Conservation (phyloP, 2,329 filamentous ascomycete species). For the Ophiostoma australiae region DNA sequence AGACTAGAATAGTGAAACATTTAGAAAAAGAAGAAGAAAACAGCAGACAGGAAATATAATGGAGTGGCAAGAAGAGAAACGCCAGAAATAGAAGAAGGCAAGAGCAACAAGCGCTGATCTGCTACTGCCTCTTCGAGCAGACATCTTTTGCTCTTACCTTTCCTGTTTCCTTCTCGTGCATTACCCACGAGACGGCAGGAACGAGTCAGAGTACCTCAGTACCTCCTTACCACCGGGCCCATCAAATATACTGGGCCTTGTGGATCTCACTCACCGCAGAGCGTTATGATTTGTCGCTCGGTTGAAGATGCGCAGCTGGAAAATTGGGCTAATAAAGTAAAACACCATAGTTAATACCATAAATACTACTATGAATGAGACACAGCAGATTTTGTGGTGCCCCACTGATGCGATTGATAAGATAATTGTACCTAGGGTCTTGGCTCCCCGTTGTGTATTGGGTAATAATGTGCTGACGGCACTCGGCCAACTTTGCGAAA, state of each 20-base stretch:
- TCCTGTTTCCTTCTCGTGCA: not conserved
- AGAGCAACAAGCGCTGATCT: not conserved
- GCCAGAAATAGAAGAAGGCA: not conserved
- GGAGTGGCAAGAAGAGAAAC: not conserved
- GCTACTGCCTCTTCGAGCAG: not conserved
- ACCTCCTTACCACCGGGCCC: conserved; percentile 16
- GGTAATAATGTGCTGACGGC: not conserved
- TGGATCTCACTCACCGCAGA: not conserved
- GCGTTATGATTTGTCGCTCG: conserved; percentile 22
- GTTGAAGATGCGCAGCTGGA: conserved; percentile 6
- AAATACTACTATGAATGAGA: not conserved
- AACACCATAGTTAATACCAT: conserved; percentile 16
- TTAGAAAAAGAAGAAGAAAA: not conserved
- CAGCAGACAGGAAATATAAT: not conserved
- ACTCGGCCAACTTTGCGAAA: conserved; percentile 15
- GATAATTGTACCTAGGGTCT: conserved; percentile 28
- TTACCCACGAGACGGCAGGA: not conserved
- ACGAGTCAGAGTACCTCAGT: not conserved
- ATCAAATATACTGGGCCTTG: conserved; percentile 17
- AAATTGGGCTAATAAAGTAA: not conserved
- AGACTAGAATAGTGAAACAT: not conserved
- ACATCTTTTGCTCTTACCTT: not conserved
- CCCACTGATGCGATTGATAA: conserved; percentile 32
- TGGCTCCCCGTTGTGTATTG: conserved; percentile 6
- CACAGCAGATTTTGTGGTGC: not conserved